Evolutionary conservation across 1,284 basidiomycete genomes (phyloP).

Genomic region (Vanrija humicola): DNA sequence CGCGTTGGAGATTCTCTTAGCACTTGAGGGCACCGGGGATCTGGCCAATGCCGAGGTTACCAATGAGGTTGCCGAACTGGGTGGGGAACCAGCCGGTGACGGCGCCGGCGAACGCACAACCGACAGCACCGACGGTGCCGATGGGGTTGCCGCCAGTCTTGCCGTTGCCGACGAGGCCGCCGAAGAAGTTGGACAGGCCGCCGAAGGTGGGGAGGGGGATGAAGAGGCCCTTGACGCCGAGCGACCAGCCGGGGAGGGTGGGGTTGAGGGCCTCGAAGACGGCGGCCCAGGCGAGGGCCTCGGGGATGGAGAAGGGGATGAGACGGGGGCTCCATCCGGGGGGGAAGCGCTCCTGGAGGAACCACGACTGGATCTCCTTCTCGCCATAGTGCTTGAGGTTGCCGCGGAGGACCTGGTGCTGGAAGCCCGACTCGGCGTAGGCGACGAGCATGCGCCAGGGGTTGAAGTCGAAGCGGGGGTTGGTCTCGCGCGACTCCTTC

Average conservation of each 20-base stretch:
- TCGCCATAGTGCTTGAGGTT: constrained; percentile 4
- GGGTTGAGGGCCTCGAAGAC: constrained; percentile 9
- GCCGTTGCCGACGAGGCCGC: neutral
- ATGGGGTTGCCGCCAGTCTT: neutral
- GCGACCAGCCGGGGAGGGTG: constrained; percentile 15
- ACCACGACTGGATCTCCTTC: constrained; percentile 14
- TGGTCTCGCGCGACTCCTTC: constrained; percentile 8
- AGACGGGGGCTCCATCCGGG: constrained; percentile 15
- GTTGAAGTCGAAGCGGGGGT: constrained; percentile 19
- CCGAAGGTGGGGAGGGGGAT: constrained; percentile 9
- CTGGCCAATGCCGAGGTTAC: constrained; percentile 1
- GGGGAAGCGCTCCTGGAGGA: constrained; percentile 18
- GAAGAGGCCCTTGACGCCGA: constrained; percentile 7
- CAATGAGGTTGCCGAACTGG: constrained; percentile 1
- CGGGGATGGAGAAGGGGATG: constrained; percentile 11
- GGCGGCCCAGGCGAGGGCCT: constrained; percentile 14
- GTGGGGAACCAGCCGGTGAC: constrained; percentile 14
- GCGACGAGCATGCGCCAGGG: constrained; percentile 21
- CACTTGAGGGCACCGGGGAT: constrained; percentile 7
- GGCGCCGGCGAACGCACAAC: constrained; percentile 3
- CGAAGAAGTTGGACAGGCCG: constrained; percentile 6
- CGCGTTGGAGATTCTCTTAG: neutral
- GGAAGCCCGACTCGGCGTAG: constrained; percentile 19
- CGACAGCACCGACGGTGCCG: neutral
- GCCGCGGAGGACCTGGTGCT: constrained; percentile 12